Evolutionary conservation across 2,329 filamentous ascomycete species (phyloP), one percentile per base, ranked within the genome.

Genomic region (Neonectria faginata): DNA sequence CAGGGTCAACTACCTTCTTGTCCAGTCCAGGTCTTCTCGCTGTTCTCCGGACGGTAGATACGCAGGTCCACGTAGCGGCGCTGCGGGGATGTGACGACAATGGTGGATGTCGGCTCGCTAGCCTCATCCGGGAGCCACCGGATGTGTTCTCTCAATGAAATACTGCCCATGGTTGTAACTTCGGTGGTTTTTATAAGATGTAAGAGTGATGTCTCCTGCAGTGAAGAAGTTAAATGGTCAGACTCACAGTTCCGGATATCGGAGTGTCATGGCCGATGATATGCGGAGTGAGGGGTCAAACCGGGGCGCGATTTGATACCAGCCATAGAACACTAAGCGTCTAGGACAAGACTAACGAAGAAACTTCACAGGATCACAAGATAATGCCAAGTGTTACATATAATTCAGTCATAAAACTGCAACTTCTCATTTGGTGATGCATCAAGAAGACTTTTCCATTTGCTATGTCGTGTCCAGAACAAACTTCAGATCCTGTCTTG

Each of bases 61-160:
- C 90, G 85, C 22, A 91, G 74, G 71, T 92, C 90, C 41, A 91
- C 85, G 73, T 90, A 92, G 41, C 80, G 83, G 31, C 80, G 80
- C 27, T 75, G 74, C 1, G 86, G 85, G 3, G 87, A 87, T 0
- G 89, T 91, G 50, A 92, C 79, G 12, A 92, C 90, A 4, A 91
- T 73, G 0, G 89, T 91, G 2, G 83, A 85, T 0, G 89, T 92
- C 16, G 86, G 86, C 75, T 92, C 89, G 55, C 77, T 77, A n/a
- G 83, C 75, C 16, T 78, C 73, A 0, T 80, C 82, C 0, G 85
- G 84, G 3, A 85, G 78, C 85, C 87, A 89, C 64, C 84, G 84
- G 68, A 91, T 90, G 67, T 83, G 87, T 53, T 85, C 79, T 50
- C 89, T 84, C 56, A 84, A 74, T 0, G 88, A 91, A 45, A 91